A percentile compares a stretch with the other conserved stretches of the same genome.
Conservation (phyloP, 1,139 yeast species). For the Candida sp. region DNA sequence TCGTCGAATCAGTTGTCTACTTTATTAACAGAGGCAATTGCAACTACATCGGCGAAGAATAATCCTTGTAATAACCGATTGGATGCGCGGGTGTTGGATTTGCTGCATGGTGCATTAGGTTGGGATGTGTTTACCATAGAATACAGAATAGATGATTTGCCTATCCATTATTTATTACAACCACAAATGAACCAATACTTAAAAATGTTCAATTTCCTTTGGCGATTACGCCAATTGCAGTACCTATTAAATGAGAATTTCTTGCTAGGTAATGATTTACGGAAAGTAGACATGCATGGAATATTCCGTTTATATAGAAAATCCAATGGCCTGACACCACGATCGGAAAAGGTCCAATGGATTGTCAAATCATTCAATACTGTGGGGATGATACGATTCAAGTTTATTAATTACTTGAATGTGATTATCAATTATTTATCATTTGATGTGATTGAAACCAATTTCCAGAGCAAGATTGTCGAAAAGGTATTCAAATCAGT, state of each 20-base stretch:
- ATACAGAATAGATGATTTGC: slow-evolving; percentile 61
- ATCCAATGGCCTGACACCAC: slow-evolving; percentile 6
- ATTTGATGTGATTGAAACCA: slow-evolving; percentile 47
- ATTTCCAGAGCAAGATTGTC: slow-evolving; percentile 21
- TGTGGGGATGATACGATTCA: slow-evolving; percentile 43
- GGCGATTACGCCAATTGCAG: slow-evolving; percentile 70
- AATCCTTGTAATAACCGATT: slow-evolving; percentile 40
- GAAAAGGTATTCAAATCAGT: slow-evolving; percentile 18
- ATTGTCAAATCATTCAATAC: slow-evolving; percentile 31
- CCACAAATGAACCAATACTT: slow-evolving; percentile 50
- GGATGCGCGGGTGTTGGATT: slow-evolving; percentile 79
- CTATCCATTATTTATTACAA: slow-evolving; percentile 28
- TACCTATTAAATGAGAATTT: slow-evolving; percentile 45
- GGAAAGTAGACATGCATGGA: slow-evolving; percentile 30
- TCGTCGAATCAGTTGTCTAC: slow-evolving; percentile 67
- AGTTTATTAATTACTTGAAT: slow-evolving; percentile 43
- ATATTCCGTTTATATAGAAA: slow-evolving; percentile 13
- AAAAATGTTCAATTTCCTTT: slow-evolving; percentile 78
- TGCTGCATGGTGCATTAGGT: slow-evolving; percentile 60
- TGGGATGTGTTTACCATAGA: slow-evolving; percentile 96
- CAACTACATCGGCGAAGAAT: slow-evolving; percentile 56
- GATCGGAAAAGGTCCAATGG: slow-evolving; percentile 21
- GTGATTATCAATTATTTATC: slow-evolving; percentile 41
- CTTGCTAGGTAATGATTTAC: slow-evolving; percentile 27
- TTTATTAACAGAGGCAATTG: slow-evolving; percentile 63